A percentile compares a stretch with the other conserved stretches of the same genome.
Evolutionary conservation across 352 stramenopile species (phyloP).

Genomic region (Phytophthora uliginosa): DNA sequence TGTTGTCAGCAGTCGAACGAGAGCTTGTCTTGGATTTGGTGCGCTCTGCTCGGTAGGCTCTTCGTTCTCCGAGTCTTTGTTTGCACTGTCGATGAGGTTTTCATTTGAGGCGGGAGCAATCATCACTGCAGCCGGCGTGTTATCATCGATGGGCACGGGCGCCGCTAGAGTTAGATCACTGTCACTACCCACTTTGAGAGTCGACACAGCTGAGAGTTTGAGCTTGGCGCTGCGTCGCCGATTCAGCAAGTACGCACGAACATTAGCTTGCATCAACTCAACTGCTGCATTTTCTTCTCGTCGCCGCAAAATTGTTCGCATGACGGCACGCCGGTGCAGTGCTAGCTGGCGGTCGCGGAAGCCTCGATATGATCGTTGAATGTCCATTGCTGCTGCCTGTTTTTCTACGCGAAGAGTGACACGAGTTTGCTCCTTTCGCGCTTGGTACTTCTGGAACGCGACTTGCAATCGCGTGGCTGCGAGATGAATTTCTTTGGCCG

Average conservation of each 20-base stretch:
- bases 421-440: slow-evolving; percentile 63
- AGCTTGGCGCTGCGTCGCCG: slow-evolving; percentile 34
- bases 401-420: slow-evolving; percentile 58
- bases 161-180: slow-evolving; percentile 9
- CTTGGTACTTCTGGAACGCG: slow-evolving; percentile 69
- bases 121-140: slow-evolving; percentile 7
- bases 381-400: slow-evolving; percentile 62
- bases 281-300: slow-evolving; percentile 64
- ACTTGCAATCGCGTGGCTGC: slow-evolving; percentile 61
- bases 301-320: slow-evolving; percentile 53
- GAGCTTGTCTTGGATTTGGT: slow-evolving; percentile 25
- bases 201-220: slow-evolving; percentile 9
- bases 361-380: slow-evolving; percentile 73
- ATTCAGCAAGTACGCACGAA: slow-evolving; percentile 71
- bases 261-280: slow-evolving; percentile 73
- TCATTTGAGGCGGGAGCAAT: slow-evolving; percentile 4
- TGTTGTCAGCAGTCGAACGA: slow-evolving; percentile 35
- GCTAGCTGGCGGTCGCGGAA: slow-evolving; percentile 60
- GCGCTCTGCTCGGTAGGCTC: slow-evolving; percentile 3
- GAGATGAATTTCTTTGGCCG: slow-evolving; percentile 56
- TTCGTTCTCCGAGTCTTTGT: neutral
- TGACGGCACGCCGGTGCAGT: slow-evolving; percentile 66
- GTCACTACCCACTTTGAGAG: slow-evolving; percentile 13
- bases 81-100: slow-evolving; percentile 1
- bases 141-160: slow-evolving; percentile 8